Evolutionary conservation across 2,329 filamentous ascomycete genomes (phyloP).

Genomic region (Phyllosticta capitalensis): DNA sequence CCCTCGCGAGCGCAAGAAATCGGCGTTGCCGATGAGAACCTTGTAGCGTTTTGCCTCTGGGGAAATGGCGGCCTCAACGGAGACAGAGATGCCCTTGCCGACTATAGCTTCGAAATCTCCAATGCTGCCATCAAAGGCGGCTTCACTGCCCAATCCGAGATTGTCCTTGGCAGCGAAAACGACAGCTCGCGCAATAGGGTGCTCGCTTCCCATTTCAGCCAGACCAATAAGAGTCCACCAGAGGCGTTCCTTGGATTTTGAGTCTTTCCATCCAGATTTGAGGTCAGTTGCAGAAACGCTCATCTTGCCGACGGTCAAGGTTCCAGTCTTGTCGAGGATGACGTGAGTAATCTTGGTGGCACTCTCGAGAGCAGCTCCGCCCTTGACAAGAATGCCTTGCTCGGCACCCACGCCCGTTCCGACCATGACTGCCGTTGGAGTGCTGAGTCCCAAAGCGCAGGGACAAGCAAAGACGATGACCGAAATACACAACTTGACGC

Average conservation of each 20-base stretch:
- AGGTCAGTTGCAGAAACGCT: slow-evolving; percentile 67
- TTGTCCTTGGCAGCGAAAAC: slow-evolving; percentile 64
- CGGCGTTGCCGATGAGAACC: slow-evolving; percentile 74
- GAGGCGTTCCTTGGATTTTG: slow-evolving; percentile 57
- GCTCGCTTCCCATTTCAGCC: slow-evolving; percentile 92
- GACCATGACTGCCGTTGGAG: slow-evolving; percentile 97
- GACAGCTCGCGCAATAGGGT: slow-evolving; percentile 89
- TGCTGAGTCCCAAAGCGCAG: slow-evolving; percentile 90
- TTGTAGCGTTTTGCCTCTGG: slow-evolving; percentile 62
- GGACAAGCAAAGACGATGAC: slow-evolving; percentile 98
- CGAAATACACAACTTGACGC: slow-evolving; percentile 92
- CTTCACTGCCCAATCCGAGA: slow-evolving; percentile 62
- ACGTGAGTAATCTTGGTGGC: slow-evolving; percentile 85
- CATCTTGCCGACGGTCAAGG: slow-evolving; percentile 91
- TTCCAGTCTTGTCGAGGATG: slow-evolving; percentile 93
- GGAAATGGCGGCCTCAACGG: slow-evolving; percentile 64
- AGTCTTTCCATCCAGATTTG: slow-evolving; percentile 58
- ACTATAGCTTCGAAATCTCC: slow-evolving; percentile 77
- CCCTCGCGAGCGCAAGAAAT: slow-evolving; percentile 62
- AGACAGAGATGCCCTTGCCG: slow-evolving; percentile 74
- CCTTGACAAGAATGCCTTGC: slow-evolving; percentile 95
- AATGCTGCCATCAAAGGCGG: slow-evolving; percentile 69
- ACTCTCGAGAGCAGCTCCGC: slow-evolving; percentile 81
- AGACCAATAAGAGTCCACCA: slow-evolving; percentile 97
- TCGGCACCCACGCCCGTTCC: slow-evolving; percentile 95